Evolutionary conservation across 805 yeast species (phyloP).

Genomic region (Nematodospora valgi): DNA sequence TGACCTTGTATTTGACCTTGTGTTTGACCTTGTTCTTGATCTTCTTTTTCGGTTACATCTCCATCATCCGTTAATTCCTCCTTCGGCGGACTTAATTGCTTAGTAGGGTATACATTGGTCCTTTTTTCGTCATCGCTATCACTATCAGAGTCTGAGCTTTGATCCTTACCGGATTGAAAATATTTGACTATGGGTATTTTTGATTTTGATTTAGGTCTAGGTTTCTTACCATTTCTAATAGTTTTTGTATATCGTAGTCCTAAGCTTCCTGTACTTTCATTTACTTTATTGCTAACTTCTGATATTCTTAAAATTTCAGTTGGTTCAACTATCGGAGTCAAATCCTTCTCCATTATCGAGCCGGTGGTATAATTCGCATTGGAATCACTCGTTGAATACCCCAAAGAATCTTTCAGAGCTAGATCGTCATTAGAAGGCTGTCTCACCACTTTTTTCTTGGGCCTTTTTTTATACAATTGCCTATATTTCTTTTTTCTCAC

Average conservation of each 20-base stretch:
- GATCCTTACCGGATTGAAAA: slow-evolving; percentile 11
- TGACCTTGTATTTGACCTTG: background rate
- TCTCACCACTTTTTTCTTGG: too few relatives aligned
- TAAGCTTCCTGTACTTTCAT: too few relatives aligned
- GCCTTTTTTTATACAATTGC: too few relatives aligned
- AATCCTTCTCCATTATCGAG: background rate
- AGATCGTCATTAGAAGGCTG: too few relatives aligned
- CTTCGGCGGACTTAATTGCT: background rate
- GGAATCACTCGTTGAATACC: too few relatives aligned
- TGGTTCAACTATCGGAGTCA: slow-evolving; percentile 4
- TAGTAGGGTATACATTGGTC: slow-evolving; percentile 1
- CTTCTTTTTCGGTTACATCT: slow-evolving; percentile 13
- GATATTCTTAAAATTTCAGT: background rate
- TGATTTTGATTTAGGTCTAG: slow-evolving; percentile 7
- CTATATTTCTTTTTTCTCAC: too few relatives aligned
- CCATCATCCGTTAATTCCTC: slow-evolving; percentile 17
- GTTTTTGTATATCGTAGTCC: slow-evolving; percentile 4
- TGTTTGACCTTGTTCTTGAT: background rate
- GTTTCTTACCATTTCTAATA: background rate
- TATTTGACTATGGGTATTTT: slow-evolving; percentile 11
- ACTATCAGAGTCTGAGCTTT: slow-evolving; percentile 4
- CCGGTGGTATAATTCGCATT: background rate
- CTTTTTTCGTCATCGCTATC: slow-evolving; percentile 3
- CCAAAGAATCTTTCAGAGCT: too few relatives aligned
- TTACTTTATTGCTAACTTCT: too few relatives aligned